Evolutionary conservation across 2,329 filamentous ascomycete species (phyloP).

Genomic region (Ramichloridium luteum): DNA sequence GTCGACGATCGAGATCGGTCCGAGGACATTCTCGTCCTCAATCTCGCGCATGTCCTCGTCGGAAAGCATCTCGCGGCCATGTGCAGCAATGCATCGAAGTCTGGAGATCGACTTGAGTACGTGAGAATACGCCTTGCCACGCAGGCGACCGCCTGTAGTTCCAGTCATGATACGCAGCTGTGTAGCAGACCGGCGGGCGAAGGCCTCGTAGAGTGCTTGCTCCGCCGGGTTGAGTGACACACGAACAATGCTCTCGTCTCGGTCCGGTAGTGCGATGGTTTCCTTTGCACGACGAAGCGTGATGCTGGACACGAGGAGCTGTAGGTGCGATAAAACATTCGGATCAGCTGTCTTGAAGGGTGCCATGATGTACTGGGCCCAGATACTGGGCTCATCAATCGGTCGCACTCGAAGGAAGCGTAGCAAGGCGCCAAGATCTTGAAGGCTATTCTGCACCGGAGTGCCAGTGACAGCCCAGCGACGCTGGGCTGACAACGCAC

Average conservation of each 20-base stretch:
- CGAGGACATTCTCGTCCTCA: conserved; percentile 57
- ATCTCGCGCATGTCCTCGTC: conserved; percentile 70
- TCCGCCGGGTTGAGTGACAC: conserved; percentile 70
- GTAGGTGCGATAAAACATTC: conserved; percentile 70
- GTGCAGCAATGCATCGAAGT: conserved; percentile 79
- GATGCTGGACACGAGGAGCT: conserved; percentile 85
- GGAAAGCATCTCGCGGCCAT: conserved; percentile 81
- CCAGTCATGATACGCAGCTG: conserved; percentile 65
- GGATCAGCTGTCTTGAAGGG: conserved; percentile 82
- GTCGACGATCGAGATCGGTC: conserved; percentile 67
- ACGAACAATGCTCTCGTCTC: conserved; percentile 58
- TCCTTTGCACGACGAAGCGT: conserved; percentile 87
- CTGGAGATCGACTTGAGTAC: conserved; percentile 85
- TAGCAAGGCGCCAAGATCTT: conserved; percentile 77
- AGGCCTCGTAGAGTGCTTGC: conserved; percentile 66
- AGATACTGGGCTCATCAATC: conserved; percentile 66
- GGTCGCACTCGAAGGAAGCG: conserved; percentile 75
- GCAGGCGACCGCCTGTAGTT: conserved; percentile 36
- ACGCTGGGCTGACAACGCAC: conserved; percentile 62
- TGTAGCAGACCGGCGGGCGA: conserved; percentile 67
- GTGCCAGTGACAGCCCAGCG: conserved; percentile 98
- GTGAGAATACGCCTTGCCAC: conserved; percentile 79
- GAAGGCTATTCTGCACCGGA: conserved; percentile 84
- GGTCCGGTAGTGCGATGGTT: conserved; percentile 67
- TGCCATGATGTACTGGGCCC: conserved; percentile 65